Conservation (phyloP, 208 protist species). For the Wallacemonas rigidus region DNA sequence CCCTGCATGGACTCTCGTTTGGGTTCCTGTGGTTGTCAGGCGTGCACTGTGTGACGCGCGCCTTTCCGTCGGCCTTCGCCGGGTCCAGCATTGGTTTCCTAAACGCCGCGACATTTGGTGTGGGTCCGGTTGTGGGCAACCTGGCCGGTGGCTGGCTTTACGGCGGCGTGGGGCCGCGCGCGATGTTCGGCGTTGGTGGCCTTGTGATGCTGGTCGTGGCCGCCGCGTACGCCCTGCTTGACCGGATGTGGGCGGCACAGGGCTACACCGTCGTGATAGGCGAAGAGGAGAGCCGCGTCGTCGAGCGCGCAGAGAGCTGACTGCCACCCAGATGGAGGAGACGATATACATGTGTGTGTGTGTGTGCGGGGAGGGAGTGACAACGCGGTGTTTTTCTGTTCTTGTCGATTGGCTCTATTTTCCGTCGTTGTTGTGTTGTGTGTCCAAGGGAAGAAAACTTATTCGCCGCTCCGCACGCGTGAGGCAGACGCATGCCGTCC, state of each 20-base stretch:
- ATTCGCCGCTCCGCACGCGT: no score
- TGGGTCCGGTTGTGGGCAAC: conserved; percentile 37
- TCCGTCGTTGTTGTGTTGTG: no score
- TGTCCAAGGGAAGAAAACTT: no score
- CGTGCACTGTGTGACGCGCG: conserved; percentile 27
- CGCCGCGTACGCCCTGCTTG: conserved; percentile 13
- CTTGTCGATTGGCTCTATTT: no score
- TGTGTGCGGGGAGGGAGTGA: not conserved
- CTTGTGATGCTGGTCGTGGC: conserved; percentile 22
- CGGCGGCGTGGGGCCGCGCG: conserved; percentile 21
- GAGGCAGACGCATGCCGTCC: no score
- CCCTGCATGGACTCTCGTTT: conserved; percentile 42
- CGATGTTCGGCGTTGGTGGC: conserved; percentile 28
- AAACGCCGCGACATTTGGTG: conserved; percentile 29
- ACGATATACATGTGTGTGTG: conserved; percentile 1
- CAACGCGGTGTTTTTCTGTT: no score
- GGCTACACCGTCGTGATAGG: conserved; percentile 11
- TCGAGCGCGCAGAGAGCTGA: not conserved
- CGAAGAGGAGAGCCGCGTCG: conserved; percentile 3
- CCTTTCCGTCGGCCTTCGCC: conserved; percentile 23
- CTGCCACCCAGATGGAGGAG: no score
- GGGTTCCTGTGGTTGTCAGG: conserved; percentile 38
- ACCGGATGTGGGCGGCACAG: conserved; percentile 17
- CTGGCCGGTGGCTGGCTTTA: conserved; percentile 35
- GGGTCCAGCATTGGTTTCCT: conserved; percentile 34